Evolutionary conservation across 495 filamentous ascomycete species (phyloP).

Genomic region (Penicillium maclennaniae): DNA sequence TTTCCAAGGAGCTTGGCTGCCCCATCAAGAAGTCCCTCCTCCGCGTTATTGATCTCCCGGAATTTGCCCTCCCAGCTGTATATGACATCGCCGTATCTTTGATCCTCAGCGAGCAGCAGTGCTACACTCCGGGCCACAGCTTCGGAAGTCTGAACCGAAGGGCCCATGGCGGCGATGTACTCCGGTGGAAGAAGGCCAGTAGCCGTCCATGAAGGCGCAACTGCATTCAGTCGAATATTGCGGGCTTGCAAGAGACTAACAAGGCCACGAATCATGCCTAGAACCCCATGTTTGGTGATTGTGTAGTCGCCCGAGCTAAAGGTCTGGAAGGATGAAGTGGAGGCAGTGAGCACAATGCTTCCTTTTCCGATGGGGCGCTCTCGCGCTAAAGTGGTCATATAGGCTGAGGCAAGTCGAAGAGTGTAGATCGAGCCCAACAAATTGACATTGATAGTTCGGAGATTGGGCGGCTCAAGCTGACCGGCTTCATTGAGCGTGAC

Average conservation of each 20-base stretch:
- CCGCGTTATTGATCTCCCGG: constrained; percentile 35
- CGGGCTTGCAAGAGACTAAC: constrained; percentile 4
- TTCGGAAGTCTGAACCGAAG: constrained; percentile 27
- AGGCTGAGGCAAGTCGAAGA: constrained; percentile 32
- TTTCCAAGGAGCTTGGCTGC: constrained; percentile 10
- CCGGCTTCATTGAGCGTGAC: constrained; percentile 37
- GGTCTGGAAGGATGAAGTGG: constrained; percentile 35
- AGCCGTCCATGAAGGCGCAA: constrained; percentile 42
- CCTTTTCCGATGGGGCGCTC: constrained; percentile 16
- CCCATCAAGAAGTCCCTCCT: constrained; percentile 22
- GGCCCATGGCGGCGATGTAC: constrained; percentile 20
- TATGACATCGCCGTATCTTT: constrained; percentile 35
- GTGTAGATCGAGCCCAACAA: constrained; percentile 42
- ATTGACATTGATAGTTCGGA: constrained; percentile 41
- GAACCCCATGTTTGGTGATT: constrained; percentile 37
- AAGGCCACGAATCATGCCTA: constrained; percentile 34
- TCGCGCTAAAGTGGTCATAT: constrained; percentile 24
- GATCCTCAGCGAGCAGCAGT: constrained; percentile 30
- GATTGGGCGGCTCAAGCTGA: constrained; percentile 38
- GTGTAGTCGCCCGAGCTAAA: constrained; percentile 37
- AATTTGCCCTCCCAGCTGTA: constrained; percentile 38
- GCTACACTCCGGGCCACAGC: constrained; percentile 38
- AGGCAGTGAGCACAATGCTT: constrained; percentile 38
- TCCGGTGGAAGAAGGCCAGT: constrained; percentile 28
- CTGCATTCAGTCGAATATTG: constrained; percentile 35